Evolutionary conservation across 2,329 filamentous ascomycete genomes (phyloP), one percentile per base, ranked within the genome.

Genomic region (Nemania serpens): DNA sequence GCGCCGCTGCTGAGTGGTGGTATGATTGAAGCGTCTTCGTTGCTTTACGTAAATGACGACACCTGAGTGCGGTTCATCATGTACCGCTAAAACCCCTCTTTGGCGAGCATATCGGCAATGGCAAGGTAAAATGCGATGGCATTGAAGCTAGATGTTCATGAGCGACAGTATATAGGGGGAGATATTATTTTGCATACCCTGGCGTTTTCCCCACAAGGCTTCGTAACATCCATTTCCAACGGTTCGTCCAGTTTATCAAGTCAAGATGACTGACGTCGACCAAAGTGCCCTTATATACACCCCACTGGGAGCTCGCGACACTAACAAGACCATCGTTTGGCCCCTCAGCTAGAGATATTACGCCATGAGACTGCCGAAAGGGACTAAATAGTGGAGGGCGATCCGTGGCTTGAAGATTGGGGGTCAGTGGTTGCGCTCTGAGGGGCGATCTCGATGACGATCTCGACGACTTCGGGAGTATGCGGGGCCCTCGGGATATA

Each of bases 91-190:
- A 78, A 66, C 17, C 84, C 87, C 70, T 91, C 88, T 68, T 87
- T 88, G 2, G 89, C 87, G 51, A 91, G 76, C 88, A 90, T 91
- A 69, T 91, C 84, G 11, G 82, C 82, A 68, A 89, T 85, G 61
- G 82, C 85, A 2, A 89, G 78, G 67, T 89, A 89, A 68, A 89
- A 88, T 0, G 87, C 87, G 59, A 89, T 81, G 2, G 87, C 87
- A 69, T 89, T 89, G 68, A 89, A 89, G 15, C 82, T 86, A 55
- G 29, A 41, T 41, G 48, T 45, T 1, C 4, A 33, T 70, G 45
- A 68, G 67, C 49, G 17, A 45, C 7, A 1, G 9, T 52, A 45
- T 5, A 13, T 22, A 39, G 3, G 13, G 15, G 48, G 15, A 6
- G 2, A 9, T 12, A 36, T 11, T 48, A 10, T 12, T 43, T 6